phyloP scores from a whole-genome alignment of 2,329 filamentous ascomycete species.

The Dactylonectria estremocensis region DNA sequence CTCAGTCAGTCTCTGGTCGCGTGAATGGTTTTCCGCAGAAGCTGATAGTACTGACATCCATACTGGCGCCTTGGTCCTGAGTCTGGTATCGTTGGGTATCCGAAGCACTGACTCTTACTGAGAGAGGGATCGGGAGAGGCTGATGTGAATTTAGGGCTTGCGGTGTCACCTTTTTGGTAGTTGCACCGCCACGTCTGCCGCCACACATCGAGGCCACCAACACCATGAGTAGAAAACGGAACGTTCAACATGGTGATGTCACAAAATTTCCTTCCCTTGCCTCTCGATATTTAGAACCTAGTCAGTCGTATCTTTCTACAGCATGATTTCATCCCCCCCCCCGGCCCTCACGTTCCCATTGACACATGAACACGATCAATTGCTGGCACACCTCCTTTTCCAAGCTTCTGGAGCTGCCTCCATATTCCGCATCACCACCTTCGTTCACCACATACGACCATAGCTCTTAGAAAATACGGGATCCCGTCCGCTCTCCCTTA shows the following conservation, averaged over 20 bases:
- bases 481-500: not conserved
- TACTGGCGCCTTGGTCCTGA: conserved; percentile 43
- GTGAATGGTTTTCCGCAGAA: not conserved
- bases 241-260: conserved; percentile 38
- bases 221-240: conserved; percentile 5
- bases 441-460: too few species aligned
- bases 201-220: conserved; percentile 35
- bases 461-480: too few species aligned
- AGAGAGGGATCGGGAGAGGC: conserved; percentile 32
- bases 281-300: not conserved
- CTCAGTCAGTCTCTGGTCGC: conserved; percentile 18
- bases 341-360: too few species aligned
- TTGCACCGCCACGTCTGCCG: conserved; percentile 42
- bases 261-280: conserved; percentile 24
- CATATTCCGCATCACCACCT: too few species aligned
- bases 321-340: too few species aligned
- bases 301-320: too few species aligned
- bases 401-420: too few species aligned
- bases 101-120: conserved; percentile 39
- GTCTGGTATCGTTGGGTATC: conserved; percentile 39
- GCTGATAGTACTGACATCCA: conserved; percentile 52
- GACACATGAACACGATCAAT: too few species aligned
- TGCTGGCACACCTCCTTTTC: too few species aligned
- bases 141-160: conserved; percentile 46
- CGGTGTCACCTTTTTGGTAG: not conserved